Evolutionary conservation across 2,329 filamentous ascomycete species (phyloP), one percentile per base, ranked within the genome.

Genomic region (Ceratocystis colombiana): DNA sequence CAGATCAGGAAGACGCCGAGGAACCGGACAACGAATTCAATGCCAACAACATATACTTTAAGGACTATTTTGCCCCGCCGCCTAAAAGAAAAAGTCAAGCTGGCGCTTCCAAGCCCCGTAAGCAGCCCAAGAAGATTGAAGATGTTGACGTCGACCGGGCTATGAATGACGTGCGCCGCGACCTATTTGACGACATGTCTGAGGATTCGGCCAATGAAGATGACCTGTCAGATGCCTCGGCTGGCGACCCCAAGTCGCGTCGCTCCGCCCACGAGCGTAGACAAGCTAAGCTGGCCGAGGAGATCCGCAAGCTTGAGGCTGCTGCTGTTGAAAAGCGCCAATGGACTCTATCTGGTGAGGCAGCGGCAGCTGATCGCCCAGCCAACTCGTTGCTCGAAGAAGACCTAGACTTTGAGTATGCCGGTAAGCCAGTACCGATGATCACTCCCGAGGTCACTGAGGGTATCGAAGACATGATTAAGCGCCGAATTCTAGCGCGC

Each of bases 351-450:
- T 83, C 88, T 8, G 94, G 94, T 72, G 94, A 99, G 79, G 92
- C 92, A 3, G 82, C 85, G 62, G 93, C 90, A 1, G 80, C 81
- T 0, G 90, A 94, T 70, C 84, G 94, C 45, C 94, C 94, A 0
- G 74, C 90, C 65, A 97, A 99, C 78, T 96, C 93, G 0, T 82
- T 99, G 1, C 84, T 99, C 0, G 92, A 97, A 73, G 86, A 97
- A 77, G 91, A 97, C 72, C 82, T 99, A 30, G 93, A 97, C 70
- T 99, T 97, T 73, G 94, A 99, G 77, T 86, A 95, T 71, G 85
- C 90, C 25, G 94, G 94, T 72, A 99, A 97, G 75, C 93, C 94
- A 0, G 88, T 97, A 0, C 90, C 93, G 1, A 89, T 97, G 68
- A 91, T 96, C 74, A 97, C 94, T 0, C 87, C 89, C 53, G 92